Evolutionary conservation across 352 stramenopile species (phyloP).

Genomic region (Globisporangium lucens): DNA sequence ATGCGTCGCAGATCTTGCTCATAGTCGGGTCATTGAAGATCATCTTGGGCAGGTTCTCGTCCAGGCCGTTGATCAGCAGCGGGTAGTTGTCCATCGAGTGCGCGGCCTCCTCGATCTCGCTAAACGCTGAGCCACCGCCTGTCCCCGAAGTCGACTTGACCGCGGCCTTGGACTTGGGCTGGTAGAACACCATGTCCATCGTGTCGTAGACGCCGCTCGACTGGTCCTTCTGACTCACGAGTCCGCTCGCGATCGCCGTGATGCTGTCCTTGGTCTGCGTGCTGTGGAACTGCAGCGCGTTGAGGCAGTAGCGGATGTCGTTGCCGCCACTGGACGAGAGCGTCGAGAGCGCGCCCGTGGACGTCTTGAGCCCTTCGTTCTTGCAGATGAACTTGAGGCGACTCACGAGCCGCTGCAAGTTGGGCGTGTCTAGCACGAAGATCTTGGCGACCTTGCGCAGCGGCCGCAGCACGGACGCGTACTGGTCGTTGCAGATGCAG

Average conservation of each 20-base stretch:
- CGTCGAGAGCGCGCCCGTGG: constrained; percentile 59
- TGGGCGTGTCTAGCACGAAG: constrained; percentile 89
- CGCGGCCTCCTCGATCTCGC: constrained; percentile 67
- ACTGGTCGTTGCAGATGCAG: constrained; percentile 99
- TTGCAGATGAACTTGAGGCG: constrained; percentile 92
- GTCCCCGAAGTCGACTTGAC: constrained; percentile 26
- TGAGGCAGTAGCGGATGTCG: constrained; percentile 95
- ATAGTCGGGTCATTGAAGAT: constrained; percentile 90
- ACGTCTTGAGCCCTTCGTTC: constrained; percentile 83
- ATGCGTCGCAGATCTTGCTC: constrained; percentile 75
- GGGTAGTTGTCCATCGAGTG: constrained; percentile 74
- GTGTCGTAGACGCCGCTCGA: constrained; percentile 59
- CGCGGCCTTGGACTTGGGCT: constrained; percentile 37
- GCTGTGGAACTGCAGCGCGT: constrained; percentile 95
- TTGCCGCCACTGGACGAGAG: constrained; percentile 68
- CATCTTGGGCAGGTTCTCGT: constrained; percentile 88
- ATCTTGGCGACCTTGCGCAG: constrained; percentile 92
- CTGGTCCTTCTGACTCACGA: constrained; percentile 63
- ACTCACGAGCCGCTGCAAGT: constrained; percentile 84
- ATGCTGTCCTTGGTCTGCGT: constrained; percentile 29
- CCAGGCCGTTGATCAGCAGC: constrained; percentile 80
- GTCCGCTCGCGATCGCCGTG: constrained; percentile 26
- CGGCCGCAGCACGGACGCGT: constrained; percentile 92
- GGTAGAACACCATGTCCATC: constrained; percentile 75
- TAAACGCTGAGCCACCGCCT: constrained; percentile 19